These are phyloP conservation scores for Haematococcus sp. DNA, from an alignment of 139 green algal species.

Conservation along the genomic window DNA sequence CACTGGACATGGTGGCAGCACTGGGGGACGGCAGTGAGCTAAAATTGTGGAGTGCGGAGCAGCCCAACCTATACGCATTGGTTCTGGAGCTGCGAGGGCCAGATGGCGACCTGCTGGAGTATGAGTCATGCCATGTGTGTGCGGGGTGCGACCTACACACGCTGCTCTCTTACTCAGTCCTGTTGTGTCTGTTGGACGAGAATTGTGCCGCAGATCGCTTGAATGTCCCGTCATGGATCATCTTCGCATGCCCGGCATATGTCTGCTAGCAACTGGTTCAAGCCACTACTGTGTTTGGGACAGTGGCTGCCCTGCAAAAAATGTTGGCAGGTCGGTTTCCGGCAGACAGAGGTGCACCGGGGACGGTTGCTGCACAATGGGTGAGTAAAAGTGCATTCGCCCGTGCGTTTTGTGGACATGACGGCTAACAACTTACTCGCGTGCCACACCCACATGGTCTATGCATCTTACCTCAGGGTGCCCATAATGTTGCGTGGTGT, in stretches of 20 bases:
- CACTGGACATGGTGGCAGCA: conserved; percentile 1
- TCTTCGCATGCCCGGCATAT: no score
- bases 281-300: no score
- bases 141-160: neutral
- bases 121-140: conserved; percentile 77
- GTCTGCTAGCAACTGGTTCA: no score
- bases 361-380: conserved; percentile 83
- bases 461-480: neutral
- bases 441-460: no score
- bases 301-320: no score
- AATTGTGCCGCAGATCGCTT: no score
- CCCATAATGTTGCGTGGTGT: conserved; percentile 82
- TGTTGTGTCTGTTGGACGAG: neutral
- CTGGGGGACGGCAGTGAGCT: conserved; percentile 7
- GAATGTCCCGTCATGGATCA: no score
- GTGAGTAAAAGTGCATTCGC: no score
- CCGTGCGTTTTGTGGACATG: no score
- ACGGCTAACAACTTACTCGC: no score
- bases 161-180: neutral
- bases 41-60: conserved; percentile 81
- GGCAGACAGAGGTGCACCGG: conserved; percentile 56
- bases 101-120: conserved; percentile 48
- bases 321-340: conserved; percentile 83
- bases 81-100: conserved; percentile 59
- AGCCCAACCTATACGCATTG: conserved; percentile 80